A percentile compares a stretch with the other conserved stretches of the same genome.
phyloP scores from a whole-genome alignment of 176 grass and related monocot species.

The Cenchrus purpureus region DNA sequence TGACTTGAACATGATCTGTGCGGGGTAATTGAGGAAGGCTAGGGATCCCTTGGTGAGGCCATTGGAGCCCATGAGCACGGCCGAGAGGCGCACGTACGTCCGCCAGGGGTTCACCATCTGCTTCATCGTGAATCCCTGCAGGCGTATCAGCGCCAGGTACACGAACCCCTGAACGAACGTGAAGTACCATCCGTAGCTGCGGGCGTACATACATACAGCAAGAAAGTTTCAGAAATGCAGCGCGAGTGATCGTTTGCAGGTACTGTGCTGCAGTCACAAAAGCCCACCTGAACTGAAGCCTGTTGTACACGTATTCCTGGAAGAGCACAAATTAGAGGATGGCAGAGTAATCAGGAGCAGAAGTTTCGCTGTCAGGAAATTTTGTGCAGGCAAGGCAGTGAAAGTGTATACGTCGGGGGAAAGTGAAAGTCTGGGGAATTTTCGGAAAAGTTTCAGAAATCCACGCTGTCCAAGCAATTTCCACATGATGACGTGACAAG shows the following conservation, averaged over 20 bases:
- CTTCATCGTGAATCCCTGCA: slow-evolving; percentile 81
- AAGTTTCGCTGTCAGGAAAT: neutral
- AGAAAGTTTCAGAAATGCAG: neutral
- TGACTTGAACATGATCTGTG: slow-evolving; percentile 97
- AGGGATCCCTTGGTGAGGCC: slow-evolving; percentile 97
- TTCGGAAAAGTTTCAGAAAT: neutral
- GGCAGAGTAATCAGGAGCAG: neutral
- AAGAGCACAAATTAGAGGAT: neutral
- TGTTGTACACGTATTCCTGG: slow-evolving; percentile 95
- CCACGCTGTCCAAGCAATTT: neutral
- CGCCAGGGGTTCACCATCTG: slow-evolving; percentile 97
- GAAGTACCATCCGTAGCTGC: slow-evolving; percentile 97
- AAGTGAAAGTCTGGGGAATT: neutral
- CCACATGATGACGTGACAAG: neutral
- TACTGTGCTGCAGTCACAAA: neutral
- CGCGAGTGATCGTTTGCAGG: neutral
- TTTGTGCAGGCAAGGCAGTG: neutral
- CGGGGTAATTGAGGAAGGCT: slow-evolving; percentile 93
- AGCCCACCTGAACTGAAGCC: slow-evolving; percentile 81
- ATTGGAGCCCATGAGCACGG: slow-evolving; percentile 84
- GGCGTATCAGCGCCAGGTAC: slow-evolving; percentile 68
- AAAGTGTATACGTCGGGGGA: neutral
- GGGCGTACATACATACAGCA: neutral
- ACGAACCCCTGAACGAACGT: slow-evolving; percentile 94
- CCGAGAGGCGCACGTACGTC: slow-evolving; percentile 78